Evolutionary conservation across 371 early-diverging fungal species (phyloP).

Genomic region (Mortierella sp.): DNA sequence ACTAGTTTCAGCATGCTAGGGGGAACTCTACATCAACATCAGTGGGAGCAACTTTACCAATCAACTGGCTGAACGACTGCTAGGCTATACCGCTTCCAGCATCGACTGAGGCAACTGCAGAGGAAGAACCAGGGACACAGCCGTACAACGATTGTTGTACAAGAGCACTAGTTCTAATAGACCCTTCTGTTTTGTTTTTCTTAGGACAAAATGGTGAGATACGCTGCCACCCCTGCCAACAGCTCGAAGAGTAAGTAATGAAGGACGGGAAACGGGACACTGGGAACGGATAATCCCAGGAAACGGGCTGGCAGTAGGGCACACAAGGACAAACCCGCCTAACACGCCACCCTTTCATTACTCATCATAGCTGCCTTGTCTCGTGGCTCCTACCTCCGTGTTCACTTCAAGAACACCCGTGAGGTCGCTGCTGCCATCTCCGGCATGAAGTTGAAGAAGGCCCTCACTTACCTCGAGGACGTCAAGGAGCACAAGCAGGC

Average conservation of each 20-base stretch:
- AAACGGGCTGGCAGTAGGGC: not conserved
- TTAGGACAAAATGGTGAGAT: constrained; percentile 61
- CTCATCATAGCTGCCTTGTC: constrained; percentile 86
- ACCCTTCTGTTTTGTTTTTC: not conserved
- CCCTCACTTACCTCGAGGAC: constrained; percentile 95
- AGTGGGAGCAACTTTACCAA: not conserved
- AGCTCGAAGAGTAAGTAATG: constrained; percentile 59
- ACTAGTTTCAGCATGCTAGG: constrained; percentile 8
- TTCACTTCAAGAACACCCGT: constrained; percentile 99
- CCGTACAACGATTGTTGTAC: no score
- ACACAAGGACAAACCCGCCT: not conserved
- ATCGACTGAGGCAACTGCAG: not conserved
- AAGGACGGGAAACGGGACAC: constrained; percentile 1
- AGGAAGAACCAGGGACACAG: not conserved
- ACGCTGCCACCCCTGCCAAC: constrained; percentile 62
- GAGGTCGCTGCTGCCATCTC: constrained; percentile 97
- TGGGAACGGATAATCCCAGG: constrained; percentile 3
- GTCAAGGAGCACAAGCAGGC: constrained; percentile 98
- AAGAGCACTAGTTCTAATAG: not conserved
- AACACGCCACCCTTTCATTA: not conserved
- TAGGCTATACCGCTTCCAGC: not conserved
- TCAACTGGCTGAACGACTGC: not conserved
- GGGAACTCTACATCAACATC: constrained; percentile 37
- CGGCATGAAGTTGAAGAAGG: constrained; percentile 96
- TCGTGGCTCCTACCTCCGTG: constrained; percentile 97